Evolutionary conservation across 2,329 filamentous ascomycete species (phyloP), one percentile per base, ranked within the genome.

Genomic region (Aspergillus sp.): DNA sequence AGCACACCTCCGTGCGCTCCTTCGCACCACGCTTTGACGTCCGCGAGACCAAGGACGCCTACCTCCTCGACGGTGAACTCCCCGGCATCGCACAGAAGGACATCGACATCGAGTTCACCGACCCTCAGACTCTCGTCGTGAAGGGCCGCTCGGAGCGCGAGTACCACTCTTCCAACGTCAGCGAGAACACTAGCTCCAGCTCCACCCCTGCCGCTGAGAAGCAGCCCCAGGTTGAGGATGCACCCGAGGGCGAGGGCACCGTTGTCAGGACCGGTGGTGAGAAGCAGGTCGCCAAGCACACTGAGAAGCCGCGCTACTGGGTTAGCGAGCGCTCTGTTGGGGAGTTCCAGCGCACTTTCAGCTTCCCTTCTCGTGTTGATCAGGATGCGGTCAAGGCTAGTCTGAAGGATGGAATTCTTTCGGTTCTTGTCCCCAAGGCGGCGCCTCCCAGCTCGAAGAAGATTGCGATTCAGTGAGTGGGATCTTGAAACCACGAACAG

Each of bases 321-420:
- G 80, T 87, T 58, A 82, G 78, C 57, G 86, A 89, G 74, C 84
- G 86, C 67, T 82, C 80, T 0, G 78, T 86, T 13, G 86, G 86
- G 65, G 81, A 84, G 57, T 89, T 89, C 77, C 81, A 83, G 62
- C 82, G 86, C 68, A 80, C 79, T 52, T 88, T 89, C 75, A 79
- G 76, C 61, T 88, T 89, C 79, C 85, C 86, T 1, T 75, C 77
- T 2, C 77, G 82, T 34, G 82, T 89, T 54, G 81, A 87, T 65
- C 85, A 87, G 70, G 85, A 88, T 34, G 78, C 75, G n/a, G 86
- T 88, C 68, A 86, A 83, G 76, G 86, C 86, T 22, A 83, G 76
- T 57, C 71, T 89, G 73, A 87, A 85, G 79, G 82, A 88, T 68
- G 86, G 86, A 11, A 81, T 89, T 57, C 74, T 89, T 57, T 82